Base-by-base conservation (phyloP, 352 stramenopile species). In the Phytophthora pisi region DNA sequence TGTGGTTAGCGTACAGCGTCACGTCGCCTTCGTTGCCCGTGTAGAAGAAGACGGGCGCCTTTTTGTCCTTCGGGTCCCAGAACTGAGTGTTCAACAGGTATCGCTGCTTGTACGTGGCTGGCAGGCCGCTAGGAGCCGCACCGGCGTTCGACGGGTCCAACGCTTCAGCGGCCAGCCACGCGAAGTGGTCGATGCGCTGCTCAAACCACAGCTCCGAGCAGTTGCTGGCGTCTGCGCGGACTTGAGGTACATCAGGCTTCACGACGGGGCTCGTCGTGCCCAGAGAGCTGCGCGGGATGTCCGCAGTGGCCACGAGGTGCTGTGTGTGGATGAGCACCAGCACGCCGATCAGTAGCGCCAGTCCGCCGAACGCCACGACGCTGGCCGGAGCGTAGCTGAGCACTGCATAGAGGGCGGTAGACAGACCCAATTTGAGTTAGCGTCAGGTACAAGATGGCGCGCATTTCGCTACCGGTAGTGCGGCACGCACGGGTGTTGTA, bases 1-100 rank as follows among this genome's bases (percentile, higher is more conserved):
- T 98, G 55, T 97, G 79, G 71, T 98, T 98, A 4, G 98, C 89
- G 57, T 98, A 98, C 57, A 98, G 78, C 43, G 91, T 92, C 36
- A 98, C 88, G 58, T 98, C 91, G 28, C 89, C 93, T 78, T 99
- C 96, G 64, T 99, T 99, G 23, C 96, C 95, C 15, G 86, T 96
- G 74, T 98, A 98, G 74, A 98, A 97, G 47, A 98, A 97, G n/a
- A 98, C 82, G 0, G 90, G 85, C 24, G 84, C 84, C 50, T 84
- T 90, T 55, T 74, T 71, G 58, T 93, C 73, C 10, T 60, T 66
- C 23, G 86, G 70, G 66, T 90, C 77, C 81, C 82, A 97, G 69
- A 88, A 91, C 69, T 96, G 71, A 31, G 92, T 78, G 68, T 97
- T 97, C 20, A 98, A 61, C 45, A 97, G 81, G 67, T 97, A 98